Percentiles rank a stretch among this genome's conserved stretches.
Evolutionary conservation across 192 early-diverging fungal species (phyloP).

Genomic region (Cetraspora pellucida): DNA sequence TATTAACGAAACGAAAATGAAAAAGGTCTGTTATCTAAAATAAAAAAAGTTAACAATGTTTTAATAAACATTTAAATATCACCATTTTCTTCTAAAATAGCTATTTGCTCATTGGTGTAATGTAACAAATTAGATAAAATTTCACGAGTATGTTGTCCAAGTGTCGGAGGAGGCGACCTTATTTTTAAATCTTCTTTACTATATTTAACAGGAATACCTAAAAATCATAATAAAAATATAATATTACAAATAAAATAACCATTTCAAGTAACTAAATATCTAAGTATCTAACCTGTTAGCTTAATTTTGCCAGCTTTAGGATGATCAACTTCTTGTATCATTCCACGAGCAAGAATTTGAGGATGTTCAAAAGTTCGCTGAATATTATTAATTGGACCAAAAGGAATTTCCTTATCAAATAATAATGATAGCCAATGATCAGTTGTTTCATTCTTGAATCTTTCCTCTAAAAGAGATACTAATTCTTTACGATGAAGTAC

Average conservation of each 20-base stretch:
- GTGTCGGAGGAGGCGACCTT: slow-evolving; percentile 73
- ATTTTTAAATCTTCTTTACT: slow-evolving; percentile 65
- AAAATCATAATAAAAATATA: background rate
- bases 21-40: too few relatives aligned
- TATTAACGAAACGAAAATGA: too few relatives aligned
- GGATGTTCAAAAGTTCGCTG: slow-evolving; percentile 59
- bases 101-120: slow-evolving; percentile 64
- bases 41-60: too few relatives aligned
- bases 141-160: slow-evolving; percentile 89
- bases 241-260: background rate
- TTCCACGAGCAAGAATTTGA: slow-evolving; percentile 64
- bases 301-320: slow-evolving; percentile 78
- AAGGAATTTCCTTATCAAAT: slow-evolving; percentile 74
- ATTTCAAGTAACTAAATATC: background rate
- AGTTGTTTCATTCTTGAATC: slow-evolving; percentile 56
- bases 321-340: slow-evolving; percentile 84
- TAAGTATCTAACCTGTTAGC: slow-evolving; percentile 56
- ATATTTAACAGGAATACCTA: slow-evolving; percentile 76
- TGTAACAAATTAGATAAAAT: slow-evolving; percentile 68
- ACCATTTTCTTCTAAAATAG: slow-evolving; percentile 39
- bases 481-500: slow-evolving; percentile 73
- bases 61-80: slow-evolving; percentile 38
- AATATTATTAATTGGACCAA: slow-evolving; percentile 65
- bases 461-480: slow-evolving; percentile 56
- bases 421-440: slow-evolving; percentile 64